Base-by-base conservation (phyloP, 1,284 basidiomycete species). In the Sparassis latifolia region DNA sequence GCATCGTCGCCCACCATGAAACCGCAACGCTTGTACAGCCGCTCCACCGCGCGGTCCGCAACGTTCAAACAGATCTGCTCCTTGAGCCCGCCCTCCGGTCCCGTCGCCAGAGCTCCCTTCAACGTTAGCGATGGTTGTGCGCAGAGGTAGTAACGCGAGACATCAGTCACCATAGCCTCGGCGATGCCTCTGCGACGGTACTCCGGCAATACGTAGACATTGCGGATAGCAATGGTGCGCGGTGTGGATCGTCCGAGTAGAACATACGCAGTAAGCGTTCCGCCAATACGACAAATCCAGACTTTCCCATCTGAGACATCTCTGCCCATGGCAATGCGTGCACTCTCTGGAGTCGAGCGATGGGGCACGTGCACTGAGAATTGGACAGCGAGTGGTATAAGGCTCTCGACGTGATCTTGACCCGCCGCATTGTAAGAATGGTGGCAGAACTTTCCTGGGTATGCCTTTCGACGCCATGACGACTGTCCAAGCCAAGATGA, bases 161-260 rank as follows among this genome's bases (percentile, higher is more conserved):
- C 42, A 1, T 56, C 55, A 1, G 53, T 37, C 4, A 63, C 55
- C 53, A 62, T 51, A 3, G 55, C 51, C 40, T 57, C 62, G 4
- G 57, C 60, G 44, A 62, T 52, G 6, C 62, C 62, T 35, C 54
- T 52, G n/a, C 57, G 50, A 3, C 60, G 57, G 32, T 59, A 50
- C 9, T 48, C 39, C 4, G 60, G 52, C 0, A 47, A 33, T 10
- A 62, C 57, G 47, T 58, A 62, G 4, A 61, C 58, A 44, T 62
- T 61, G n/a, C 56, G 56, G 37, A 66, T 53, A 29, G 60, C 54
- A 20, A 60, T 53, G 2, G 60, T 62, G 12, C 53, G 52, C 2
- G 59, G 53, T 0, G 56, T 64, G 6, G 32, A 30, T 3, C 61
- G 47, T 2, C 58, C 58, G 4, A 57, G 49, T 5, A 55, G 31